phyloP scores from a whole-genome alignment of 2,329 filamentous ascomycete genomes.

The Exophiala spinifera region DNA sequence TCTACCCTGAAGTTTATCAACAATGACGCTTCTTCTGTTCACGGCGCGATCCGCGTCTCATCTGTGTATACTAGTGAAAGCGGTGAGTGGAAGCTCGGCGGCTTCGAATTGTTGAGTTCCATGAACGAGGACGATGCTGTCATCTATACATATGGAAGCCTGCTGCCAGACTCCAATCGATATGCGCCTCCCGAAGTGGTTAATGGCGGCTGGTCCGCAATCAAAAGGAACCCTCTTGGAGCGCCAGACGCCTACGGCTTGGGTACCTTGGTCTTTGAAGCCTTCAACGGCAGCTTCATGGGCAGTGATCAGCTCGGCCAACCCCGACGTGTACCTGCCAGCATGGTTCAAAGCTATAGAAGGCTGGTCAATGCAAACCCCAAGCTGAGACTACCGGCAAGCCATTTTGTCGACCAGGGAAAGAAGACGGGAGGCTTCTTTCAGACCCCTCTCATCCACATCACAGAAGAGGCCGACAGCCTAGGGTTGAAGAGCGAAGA shows the following conservation, averaged over 20 bases:
- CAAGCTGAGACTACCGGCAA: conserved; percentile 79
- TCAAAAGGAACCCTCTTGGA: conserved; percentile 76
- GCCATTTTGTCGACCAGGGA: conserved; percentile 86
- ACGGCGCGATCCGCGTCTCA: conserved; percentile 78
- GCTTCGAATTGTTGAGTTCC: conserved; percentile 89
- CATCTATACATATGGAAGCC: conserved; percentile 85
- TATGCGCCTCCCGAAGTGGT: conserved; percentile 86
- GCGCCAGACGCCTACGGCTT: conserved; percentile 87
- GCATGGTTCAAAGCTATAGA: conserved; percentile 89
- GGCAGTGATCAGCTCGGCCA: conserved; percentile 77
- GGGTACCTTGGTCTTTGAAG: conserved; percentile 80
- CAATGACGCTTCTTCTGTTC: conserved; percentile 84
- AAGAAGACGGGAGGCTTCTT: conserved; percentile 81
- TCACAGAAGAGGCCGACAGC: conserved; percentile 90
- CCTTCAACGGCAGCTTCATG: conserved; percentile 81
- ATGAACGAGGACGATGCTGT: conserved; percentile 94
- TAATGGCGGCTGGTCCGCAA: conserved; percentile 83
- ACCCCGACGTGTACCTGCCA: conserved; percentile 78
- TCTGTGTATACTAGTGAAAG: conserved; percentile 93
- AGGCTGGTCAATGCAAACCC: conserved; percentile 84
- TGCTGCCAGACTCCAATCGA: conserved; percentile 77
- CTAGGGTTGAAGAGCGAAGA: conserved; percentile 80
- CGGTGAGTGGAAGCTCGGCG: conserved; percentile 94
- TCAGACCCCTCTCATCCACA: conserved; percentile 83
- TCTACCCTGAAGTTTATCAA: conserved; percentile 96